Percentiles rank a stretch among this genome's conserved stretches.
phyloP scores from a whole-genome alignment of 192 early-diverging fungal genomes.

The Coemansia sp. region DNA sequence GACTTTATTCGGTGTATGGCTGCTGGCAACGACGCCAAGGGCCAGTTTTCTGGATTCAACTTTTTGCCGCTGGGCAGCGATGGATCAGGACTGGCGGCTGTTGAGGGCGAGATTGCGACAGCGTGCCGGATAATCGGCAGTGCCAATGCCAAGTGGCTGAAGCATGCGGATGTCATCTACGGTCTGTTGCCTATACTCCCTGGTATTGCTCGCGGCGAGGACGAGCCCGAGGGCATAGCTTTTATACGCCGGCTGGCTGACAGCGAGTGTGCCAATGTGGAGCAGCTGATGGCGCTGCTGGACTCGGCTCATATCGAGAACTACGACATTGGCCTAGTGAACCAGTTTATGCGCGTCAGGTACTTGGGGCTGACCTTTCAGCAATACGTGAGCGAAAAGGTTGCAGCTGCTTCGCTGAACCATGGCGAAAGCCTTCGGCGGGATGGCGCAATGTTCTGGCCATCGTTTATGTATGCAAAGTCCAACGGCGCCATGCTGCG shows the following conservation, averaged over 20 bases:
- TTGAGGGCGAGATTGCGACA: constrained; percentile 32
- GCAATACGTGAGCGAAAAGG: constrained; percentile 39
- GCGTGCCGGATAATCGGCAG: constrained; percentile 20
- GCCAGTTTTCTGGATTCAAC: constrained; percentile 43
- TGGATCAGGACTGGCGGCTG: constrained; percentile 21
- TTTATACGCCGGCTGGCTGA: constrained; percentile 24
- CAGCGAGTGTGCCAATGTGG: constrained; percentile 13
- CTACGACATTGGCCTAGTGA: constrained; percentile 42
- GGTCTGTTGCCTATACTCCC: constrained; percentile 34
- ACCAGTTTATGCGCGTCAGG: constrained; percentile 48
- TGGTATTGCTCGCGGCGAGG: constrained; percentile 9
- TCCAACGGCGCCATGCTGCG: constrained; percentile 24
- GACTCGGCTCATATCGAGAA: constrained; percentile 25
- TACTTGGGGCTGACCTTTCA: constrained; percentile 49
- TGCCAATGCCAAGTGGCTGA: constrained; percentile 24
- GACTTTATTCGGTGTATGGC: constrained; percentile 35
- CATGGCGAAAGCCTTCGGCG: neutral
- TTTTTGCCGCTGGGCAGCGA: constrained; percentile 31
- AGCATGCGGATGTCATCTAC: constrained; percentile 33
- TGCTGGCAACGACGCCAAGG: constrained; percentile 38
- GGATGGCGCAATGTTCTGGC: constrained; percentile 39
- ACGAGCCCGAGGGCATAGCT: constrained; percentile 16
- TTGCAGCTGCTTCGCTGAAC: constrained; percentile 1
- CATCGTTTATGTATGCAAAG: constrained; percentile 45
- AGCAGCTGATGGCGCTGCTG: constrained; percentile 23